A percentile compares a stretch with the other conserved stretches of the same genome.
phyloP scores from a whole-genome alignment of 192 early-diverging fungal genomes.

The Coemansia sp. region DNA sequence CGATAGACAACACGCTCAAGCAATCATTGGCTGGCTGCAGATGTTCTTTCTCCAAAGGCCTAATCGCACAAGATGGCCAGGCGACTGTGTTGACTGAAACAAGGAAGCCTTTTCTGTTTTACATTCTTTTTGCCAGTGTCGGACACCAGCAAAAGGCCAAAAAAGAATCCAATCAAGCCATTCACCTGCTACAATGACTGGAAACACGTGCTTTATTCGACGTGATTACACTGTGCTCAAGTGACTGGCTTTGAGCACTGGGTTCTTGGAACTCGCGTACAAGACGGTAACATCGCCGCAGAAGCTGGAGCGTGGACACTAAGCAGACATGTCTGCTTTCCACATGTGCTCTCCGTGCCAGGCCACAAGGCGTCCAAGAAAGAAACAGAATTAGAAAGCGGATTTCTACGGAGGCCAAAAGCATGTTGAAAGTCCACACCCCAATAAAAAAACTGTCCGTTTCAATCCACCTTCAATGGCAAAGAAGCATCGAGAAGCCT shows the following conservation, averaged over 20 bases:
- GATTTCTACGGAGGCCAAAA: background rate
- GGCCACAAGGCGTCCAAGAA: background rate
- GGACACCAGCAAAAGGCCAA: background rate
- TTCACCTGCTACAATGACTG: background rate
- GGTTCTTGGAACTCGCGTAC: background rate
- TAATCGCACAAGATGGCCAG: background rate
- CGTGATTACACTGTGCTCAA: background rate
- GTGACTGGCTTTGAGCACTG: background rate
- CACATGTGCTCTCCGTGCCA: background rate
- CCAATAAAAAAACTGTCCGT: background rate
- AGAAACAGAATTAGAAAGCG: no score
- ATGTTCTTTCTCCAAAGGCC: background rate
- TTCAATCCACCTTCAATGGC: background rate
- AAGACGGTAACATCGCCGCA: background rate
- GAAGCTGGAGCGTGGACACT: background rate
- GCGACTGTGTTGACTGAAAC: background rate
- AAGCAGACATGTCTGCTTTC: background rate
- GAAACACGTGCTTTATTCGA: background rate
- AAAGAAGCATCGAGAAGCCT: background rate
- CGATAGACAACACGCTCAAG: background rate
- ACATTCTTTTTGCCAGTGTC: background rate
- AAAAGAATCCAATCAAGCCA: background rate
- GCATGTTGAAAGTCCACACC: background rate
- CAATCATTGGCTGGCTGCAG: background rate
- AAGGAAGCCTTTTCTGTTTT: background rate